Evolutionary conservation across 2,329 filamentous ascomycete species (phyloP).

Genomic region (Trichophyton schoenleinii): DNA sequence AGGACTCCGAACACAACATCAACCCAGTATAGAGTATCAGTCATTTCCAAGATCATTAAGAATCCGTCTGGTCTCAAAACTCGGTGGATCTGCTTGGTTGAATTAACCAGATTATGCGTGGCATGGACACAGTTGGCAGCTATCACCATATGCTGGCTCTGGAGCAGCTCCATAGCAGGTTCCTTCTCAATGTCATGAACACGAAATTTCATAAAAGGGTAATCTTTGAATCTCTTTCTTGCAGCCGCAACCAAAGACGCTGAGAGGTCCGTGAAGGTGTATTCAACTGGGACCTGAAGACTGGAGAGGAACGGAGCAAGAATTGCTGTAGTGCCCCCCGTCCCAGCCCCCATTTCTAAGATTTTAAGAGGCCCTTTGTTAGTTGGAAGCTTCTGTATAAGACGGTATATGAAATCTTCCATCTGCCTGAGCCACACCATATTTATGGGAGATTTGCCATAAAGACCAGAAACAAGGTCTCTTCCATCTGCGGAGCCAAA

Average conservation of each 20-base stretch:
- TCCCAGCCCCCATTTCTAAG: conserved; percentile 30
- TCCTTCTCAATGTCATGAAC: conserved; percentile 23
- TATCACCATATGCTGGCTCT: conserved; percentile 19
- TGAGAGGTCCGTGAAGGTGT: conserved; percentile 32
- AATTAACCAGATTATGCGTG: conserved; percentile 15
- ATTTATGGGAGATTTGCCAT: conserved; percentile 5
- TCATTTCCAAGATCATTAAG: conserved; percentile 23
- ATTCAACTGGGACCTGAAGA: conserved; percentile 23
- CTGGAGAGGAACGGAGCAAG: conserved; percentile 20
- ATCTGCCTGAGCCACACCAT: conserved; percentile 3
- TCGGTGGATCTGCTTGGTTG: conserved; percentile 15
- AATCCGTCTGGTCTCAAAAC: conserved; percentile 21
- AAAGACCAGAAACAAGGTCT: conserved; percentile 5
- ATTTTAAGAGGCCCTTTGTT: conserved; percentile 14
- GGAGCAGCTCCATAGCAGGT: conserved; percentile 13
- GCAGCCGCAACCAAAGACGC: conserved; percentile 25
- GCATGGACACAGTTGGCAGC: conserved; percentile 25
- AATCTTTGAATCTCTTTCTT: conserved; percentile 20
- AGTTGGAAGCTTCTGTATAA: conserved; percentile 3
- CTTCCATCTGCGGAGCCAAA: conserved; percentile 1
- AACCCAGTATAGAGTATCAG: conserved; percentile 19
- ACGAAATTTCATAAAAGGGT: conserved; percentile 23
- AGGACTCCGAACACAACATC: conserved; percentile 29
- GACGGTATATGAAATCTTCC: conserved; percentile 5
- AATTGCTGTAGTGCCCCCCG: conserved; percentile 26